These are phyloP conservation scores for Penicillium vulpinum DNA, from an alignment of 2,329 filamentous ascomycete genomes.

Conservation along the genomic window DNA sequence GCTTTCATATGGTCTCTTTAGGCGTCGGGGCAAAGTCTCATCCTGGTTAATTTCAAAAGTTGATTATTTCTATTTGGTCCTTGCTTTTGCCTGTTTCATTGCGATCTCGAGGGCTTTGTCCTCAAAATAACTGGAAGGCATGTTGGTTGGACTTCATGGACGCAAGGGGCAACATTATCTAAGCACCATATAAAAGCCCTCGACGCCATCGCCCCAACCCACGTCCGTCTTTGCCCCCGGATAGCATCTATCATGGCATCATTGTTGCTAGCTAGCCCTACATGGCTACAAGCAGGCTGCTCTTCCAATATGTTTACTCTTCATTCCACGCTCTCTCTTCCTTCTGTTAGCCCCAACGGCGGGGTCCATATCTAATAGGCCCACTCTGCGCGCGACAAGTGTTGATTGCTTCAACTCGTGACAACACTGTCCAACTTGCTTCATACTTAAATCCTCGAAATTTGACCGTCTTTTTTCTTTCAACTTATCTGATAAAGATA, in stretches of 20 bases:
- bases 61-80: constrained; percentile 6
- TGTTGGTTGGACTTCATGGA: background rate
- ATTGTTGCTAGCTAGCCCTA: constrained; percentile 17
- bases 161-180: constrained; percentile 14
- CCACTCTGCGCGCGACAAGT: constrained; percentile 17
- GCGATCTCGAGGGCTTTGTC: background rate
- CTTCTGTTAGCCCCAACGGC: constrained; percentile 32
- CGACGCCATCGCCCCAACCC: constrained; percentile 4
- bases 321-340: constrained; percentile 2
- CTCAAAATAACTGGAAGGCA: background rate
- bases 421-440: constrained; percentile 11
- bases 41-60: constrained; percentile 27
- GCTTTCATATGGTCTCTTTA: constrained; percentile 34
- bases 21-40: constrained; percentile 35
- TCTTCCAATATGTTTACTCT: constrained; percentile 1
- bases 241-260: constrained; percentile 26
- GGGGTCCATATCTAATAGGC: constrained; percentile 32
- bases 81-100: constrained; percentile 5
- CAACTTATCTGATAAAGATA: background rate
- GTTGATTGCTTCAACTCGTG: constrained; percentile 19
- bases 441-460: background rate
- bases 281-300: constrained; percentile 15
- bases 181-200: constrained; percentile 11
- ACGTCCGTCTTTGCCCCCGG: background rate
- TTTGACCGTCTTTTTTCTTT: background rate